phyloP scores from a whole-genome alignment of 345 rosid species.

The Lumnitzera littorea region DNA sequence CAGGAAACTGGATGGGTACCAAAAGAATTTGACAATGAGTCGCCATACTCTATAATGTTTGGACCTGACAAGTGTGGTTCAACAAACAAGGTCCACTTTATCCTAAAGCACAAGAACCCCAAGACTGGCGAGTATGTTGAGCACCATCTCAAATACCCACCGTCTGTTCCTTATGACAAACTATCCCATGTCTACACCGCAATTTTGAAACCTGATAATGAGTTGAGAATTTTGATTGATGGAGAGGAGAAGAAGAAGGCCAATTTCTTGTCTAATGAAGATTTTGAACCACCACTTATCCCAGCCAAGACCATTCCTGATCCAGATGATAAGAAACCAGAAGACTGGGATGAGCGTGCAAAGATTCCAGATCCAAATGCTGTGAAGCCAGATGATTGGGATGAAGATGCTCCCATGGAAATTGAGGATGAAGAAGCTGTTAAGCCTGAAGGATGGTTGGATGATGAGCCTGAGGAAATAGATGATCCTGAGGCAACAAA shows the following conservation, averaged over 20 bases:
- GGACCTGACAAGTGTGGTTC: slow-evolving; percentile 58
- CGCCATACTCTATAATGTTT: slow-evolving; percentile 59
- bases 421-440: slow-evolving; percentile 42
- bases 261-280: slow-evolving; percentile 34
- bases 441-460: slow-evolving; percentile 62
- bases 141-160: slow-evolving; percentile 46
- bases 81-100: slow-evolving; percentile 56
- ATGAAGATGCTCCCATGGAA: slow-evolving; percentile 46
- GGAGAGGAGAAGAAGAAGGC: slow-evolving; percentile 50
- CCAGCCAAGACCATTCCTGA: slow-evolving; percentile 49
- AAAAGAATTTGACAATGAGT: slow-evolving; percentile 31
- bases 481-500: slow-evolving; percentile 55
- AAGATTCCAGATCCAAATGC: slow-evolving; percentile 41
- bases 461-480: slow-evolving; percentile 47
- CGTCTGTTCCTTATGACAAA: slow-evolving; percentile 41
- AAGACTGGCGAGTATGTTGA: slow-evolving; percentile 41
- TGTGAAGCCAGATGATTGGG: slow-evolving; percentile 54
- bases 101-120: slow-evolving; percentile 47
- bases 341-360: slow-evolving; percentile 49
- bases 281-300: slow-evolving; percentile 46
- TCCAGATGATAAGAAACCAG: slow-evolving; percentile 47
- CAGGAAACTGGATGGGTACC: slow-evolving; percentile 42
- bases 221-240: slow-evolving; percentile 34
- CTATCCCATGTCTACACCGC: slow-evolving; percentile 56
- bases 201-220: slow-evolving; percentile 34